A percentile compares a stretch with the other conserved stretches of the same genome.
Conservation (phyloP, 2,329 filamentous ascomycete genomes). For the Xylariomycetidae sp. region DNA sequence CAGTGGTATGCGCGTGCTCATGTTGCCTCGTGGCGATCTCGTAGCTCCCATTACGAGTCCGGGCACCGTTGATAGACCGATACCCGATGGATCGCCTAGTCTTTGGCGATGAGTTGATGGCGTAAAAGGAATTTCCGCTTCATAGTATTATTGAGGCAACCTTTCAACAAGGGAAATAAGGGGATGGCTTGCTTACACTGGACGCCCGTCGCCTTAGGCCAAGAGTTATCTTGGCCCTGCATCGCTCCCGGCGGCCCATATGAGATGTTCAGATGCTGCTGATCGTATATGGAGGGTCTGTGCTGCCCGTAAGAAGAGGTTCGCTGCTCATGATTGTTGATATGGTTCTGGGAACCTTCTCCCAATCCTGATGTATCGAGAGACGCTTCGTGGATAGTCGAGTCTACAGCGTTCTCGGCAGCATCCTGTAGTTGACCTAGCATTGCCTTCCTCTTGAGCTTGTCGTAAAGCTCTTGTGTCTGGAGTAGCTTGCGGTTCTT, state of each 20-base stretch:
- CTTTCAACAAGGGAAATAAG: neutral
- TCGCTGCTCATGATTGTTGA: constrained; percentile 7
- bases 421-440: constrained; percentile 51
- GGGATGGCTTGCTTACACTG: constrained; percentile 12
- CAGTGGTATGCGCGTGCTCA: constrained; percentile 13
- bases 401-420: constrained; percentile 45
- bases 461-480: constrained; percentile 62
- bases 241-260: constrained; percentile 8
- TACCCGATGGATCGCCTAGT: constrained; percentile 15
- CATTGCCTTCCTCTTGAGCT: constrained; percentile 51
- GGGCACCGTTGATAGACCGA: constrained; percentile 26
- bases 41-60: constrained; percentile 27
- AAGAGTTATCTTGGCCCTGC: constrained; percentile 3
- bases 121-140: constrained; percentile 27
- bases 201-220: constrained; percentile 13
- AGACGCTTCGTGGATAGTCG: constrained; percentile 29
- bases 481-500: constrained; percentile 67
- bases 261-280: constrained; percentile 4
- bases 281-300: constrained; percentile 6
- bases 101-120: constrained; percentile 30
- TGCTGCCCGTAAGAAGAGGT: constrained; percentile 11
- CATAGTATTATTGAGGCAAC: constrained; percentile 1
- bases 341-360: constrained; percentile 6
- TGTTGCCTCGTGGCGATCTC: constrained; percentile 13
- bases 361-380: constrained; percentile 10